Conservation (phyloP, 306 rosid species). For the Prunus fruticosa region DNA sequence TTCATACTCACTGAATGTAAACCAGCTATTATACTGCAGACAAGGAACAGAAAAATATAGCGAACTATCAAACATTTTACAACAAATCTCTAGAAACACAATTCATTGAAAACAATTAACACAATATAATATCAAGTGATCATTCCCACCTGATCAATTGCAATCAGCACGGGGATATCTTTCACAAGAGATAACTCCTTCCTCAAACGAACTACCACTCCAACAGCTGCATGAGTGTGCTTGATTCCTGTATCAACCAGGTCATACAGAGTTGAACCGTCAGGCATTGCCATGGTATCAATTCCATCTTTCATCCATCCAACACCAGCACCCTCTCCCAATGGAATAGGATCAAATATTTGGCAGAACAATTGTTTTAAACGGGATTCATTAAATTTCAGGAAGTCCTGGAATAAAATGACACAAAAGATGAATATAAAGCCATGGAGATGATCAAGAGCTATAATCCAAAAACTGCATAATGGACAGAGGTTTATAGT, state of each 20-base stretch:
- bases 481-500: not conserved
- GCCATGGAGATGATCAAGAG: not conserved
- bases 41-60: constrained; percentile 28
- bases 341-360: constrained; percentile 68
- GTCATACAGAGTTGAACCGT: constrained; percentile 77
- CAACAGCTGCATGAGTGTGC: constrained; percentile 91
- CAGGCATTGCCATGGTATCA: constrained; percentile 71
- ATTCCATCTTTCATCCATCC: constrained; percentile 82
- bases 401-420: constrained; percentile 69
- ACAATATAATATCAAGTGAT: constrained; percentile 5
- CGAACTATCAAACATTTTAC: not conserved
- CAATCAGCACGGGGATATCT: constrained; percentile 82
- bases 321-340: constrained; percentile 98
- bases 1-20: constrained; percentile 89
- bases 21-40: constrained; percentile 91
- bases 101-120: not conserved
- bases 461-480: not conserved
- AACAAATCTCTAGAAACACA: constrained; percentile 2
- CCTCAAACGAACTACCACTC: constrained; percentile 87
- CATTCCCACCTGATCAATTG: constrained; percentile 85
- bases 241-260: constrained; percentile 80
- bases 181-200: constrained; percentile 88
- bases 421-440: constrained; percentile 19
- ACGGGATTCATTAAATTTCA: constrained; percentile 71
- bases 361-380: constrained; percentile 61